These are phyloP conservation scores for Carallia brachiata DNA, from an alignment of 345 rosid genomes.

Conservation along the genomic window DNA sequence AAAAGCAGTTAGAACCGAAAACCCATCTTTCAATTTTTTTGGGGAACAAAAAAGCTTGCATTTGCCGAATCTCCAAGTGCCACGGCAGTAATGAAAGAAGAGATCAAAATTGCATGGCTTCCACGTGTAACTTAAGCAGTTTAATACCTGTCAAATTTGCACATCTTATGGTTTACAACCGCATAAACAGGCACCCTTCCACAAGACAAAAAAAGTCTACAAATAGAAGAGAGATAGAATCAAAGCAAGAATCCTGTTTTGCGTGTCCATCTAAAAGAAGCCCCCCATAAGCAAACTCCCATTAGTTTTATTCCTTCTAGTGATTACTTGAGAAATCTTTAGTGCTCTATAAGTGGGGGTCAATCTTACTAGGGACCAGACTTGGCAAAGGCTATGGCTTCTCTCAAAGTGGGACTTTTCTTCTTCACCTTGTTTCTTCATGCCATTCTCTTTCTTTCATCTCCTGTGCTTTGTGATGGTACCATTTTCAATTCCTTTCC, in stretches of 20 bases:
- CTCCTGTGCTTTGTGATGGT: slow-evolving; percentile 24
- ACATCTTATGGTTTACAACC: neutral
- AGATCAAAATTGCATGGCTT: slow-evolving; percentile 19
- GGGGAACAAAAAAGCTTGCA: too few relatives aligned
- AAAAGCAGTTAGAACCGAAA: too few relatives aligned
- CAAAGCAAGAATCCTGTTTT: neutral
- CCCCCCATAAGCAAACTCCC: neutral
- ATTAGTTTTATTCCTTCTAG: neutral
- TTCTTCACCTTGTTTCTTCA: slow-evolving; percentile 19
- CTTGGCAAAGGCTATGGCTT: slow-evolving; percentile 23
- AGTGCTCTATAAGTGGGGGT: neutral
- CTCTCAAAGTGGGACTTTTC: slow-evolving; percentile 13
- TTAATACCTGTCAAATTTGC: neutral
- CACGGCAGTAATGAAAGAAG: too few relatives aligned
- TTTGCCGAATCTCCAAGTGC: too few relatives aligned
- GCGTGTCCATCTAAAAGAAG: neutral
- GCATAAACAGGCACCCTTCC: slow-evolving; percentile 14
- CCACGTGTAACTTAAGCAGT: slow-evolving; percentile 17
- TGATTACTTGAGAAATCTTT: neutral
- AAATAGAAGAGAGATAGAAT: neutral
- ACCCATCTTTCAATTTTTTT: too few relatives aligned
- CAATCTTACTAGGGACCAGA: neutral
- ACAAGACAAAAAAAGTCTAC: neutral
- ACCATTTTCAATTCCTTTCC: neutral
- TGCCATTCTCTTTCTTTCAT: slow-evolving; percentile 37